These are phyloP conservation scores for Alternaria rosae DNA, from an alignment of 2,329 filamentous ascomycete genomes.

Conservation along the genomic window DNA sequence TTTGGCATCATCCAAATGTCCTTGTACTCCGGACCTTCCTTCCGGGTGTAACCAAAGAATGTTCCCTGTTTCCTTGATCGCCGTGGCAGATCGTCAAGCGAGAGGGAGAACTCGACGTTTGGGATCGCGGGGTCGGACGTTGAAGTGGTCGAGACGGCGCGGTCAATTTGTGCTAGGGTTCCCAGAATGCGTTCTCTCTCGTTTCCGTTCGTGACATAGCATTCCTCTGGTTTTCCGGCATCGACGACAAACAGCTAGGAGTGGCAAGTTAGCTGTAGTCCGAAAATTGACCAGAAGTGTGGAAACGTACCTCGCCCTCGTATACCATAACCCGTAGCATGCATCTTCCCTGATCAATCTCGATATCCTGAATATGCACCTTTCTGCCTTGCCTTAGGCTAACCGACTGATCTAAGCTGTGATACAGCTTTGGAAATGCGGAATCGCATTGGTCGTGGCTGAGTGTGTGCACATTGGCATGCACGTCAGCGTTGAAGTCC, in stretches of 20 bases:
- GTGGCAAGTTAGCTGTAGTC: slow-evolving; percentile 10
- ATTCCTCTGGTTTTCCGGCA: slow-evolving; percentile 39
- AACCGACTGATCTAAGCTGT: slow-evolving; percentile 38
- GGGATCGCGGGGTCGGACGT: slow-evolving; percentile 37
- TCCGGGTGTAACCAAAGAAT: slow-evolving; percentile 43
- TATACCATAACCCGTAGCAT: slow-evolving; percentile 44
- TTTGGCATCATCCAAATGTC: slow-evolving; percentile 48
- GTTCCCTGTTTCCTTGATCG: slow-evolving; percentile 36
- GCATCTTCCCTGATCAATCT: slow-evolving; percentile 38
- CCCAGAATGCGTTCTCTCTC: slow-evolving; percentile 46
- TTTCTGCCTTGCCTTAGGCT: slow-evolving; percentile 35
- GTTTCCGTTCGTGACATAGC: slow-evolving; percentile 45
- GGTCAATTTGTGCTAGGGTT: slow-evolving; percentile 44
- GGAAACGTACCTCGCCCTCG: slow-evolving; percentile 37
- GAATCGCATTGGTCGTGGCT: slow-evolving; percentile 43
- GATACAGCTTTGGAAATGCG: slow-evolving; percentile 43
- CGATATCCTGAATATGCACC: slow-evolving; percentile 38
- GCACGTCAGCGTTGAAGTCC: slow-evolving; percentile 39
- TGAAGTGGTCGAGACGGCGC: slow-evolving; percentile 37
- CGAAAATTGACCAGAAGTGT: background rate
- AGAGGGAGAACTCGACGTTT: slow-evolving; percentile 43
- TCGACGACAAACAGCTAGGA: slow-evolving; percentile 42
- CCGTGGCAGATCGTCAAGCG: slow-evolving; percentile 43
- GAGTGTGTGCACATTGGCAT: slow-evolving; percentile 44
- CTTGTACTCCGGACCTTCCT: slow-evolving; percentile 36